Percentiles rank a stretch among this genome's conserved stretches.
phyloP scores from a whole-genome alignment of 2,329 filamentous ascomycete species.

The Colletotrichum higginsianum region DNA sequence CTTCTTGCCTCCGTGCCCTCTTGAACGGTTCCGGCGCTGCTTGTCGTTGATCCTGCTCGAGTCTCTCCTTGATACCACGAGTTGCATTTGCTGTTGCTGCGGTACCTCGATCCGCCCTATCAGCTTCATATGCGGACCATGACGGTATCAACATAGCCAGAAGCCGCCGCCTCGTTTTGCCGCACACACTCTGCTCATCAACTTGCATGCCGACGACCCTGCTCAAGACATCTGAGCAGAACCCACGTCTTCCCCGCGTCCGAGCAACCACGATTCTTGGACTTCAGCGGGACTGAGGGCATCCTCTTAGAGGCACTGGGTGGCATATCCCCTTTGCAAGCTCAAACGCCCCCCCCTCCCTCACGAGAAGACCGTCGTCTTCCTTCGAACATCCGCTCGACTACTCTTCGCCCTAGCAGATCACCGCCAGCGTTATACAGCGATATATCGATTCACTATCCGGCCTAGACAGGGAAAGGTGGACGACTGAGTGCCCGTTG shows the following conservation, averaged over 20 bases:
- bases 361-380: background rate
- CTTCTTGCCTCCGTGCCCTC: conserved; percentile 22
- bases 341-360: background rate
- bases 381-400: background rate
- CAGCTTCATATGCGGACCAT: conserved; percentile 26
- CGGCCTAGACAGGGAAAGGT: background rate
- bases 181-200: conserved; percentile 10
- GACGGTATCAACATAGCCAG: conserved; percentile 35
- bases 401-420: background rate
- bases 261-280: conserved; percentile 14
- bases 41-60: conserved; percentile 37
- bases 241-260: background rate
- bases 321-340: background rate
- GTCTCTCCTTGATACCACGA: conserved; percentile 43
- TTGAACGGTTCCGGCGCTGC: conserved; percentile 25
- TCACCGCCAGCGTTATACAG: background rate
- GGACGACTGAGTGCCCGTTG: background rate
- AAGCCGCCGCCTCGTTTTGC: conserved; percentile 3
- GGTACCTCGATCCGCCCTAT: conserved; percentile 15
- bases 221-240: background rate
- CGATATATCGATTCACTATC: background rate
- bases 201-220: conserved; percentile 24
- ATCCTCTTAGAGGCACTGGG: conserved; percentile 3
- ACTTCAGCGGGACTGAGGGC: conserved; percentile 38
- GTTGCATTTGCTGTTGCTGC: conserved; percentile 20